These are phyloP conservation scores for Daucus carota DNA, from an alignment of 129 eudicot species.

Conservation along the genomic window DH1_v3.0 NC_030381.2:46666001-46666500, in stretches of 20 bases:
- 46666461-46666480: not conserved
- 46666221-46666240: not conserved
- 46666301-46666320: no score
- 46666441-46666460: not conserved
- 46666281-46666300: no score
- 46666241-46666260: not conserved
- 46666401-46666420: not conserved
- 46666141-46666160: not conserved
- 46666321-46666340: no score
- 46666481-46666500: not conserved
- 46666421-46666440: not conserved
- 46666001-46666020: slow-evolving; percentile 11
- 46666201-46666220: not conserved
- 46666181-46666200: not conserved
- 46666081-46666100: slow-evolving; percentile 38
- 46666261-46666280: not conserved
- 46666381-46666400: not conserved
- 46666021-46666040: not conserved
- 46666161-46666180: not conserved
- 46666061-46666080: slow-evolving; percentile 23
- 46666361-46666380: not conserved
- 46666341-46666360: no score
- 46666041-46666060: slow-evolving; percentile 9
- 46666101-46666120: slow-evolving; percentile 4
- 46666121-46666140: not conserved